phyloP scores from a whole-genome alignment of 345 rosid species.

The Jatropha curcas region DNA sequence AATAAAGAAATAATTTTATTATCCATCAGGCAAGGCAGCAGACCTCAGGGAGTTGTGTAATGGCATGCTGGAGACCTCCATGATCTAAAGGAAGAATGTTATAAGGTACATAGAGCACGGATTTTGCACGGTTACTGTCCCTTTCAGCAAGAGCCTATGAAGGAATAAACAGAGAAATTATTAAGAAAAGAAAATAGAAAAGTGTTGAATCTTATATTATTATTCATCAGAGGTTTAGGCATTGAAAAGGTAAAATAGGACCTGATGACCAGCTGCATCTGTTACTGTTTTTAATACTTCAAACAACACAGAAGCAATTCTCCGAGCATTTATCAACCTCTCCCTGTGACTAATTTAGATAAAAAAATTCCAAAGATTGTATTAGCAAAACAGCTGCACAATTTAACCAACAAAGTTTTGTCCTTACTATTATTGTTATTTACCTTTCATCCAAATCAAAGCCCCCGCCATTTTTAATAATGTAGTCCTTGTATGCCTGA shows the following conservation, averaged over 20 bases:
- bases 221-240: background rate
- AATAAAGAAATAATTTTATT: conserved; percentile 18
- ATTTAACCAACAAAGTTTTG: background rate
- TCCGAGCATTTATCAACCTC: conserved; percentile 55
- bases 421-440: too few species aligned
- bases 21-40: conserved; percentile 26
- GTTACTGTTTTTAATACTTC: conserved; percentile 69
- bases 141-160: conserved; percentile 66
- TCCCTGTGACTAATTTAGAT: conserved; percentile 44
- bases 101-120: conserved; percentile 68
- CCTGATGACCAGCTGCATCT: conserved; percentile 68
- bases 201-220: background rate
- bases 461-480: conserved; percentile 48
- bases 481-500: conserved; percentile 55
- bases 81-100: conserved; percentile 90
- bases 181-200: conserved; percentile 5
- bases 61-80: conserved; percentile 81
- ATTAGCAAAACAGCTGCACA: conserved; percentile 9
- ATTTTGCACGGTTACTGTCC: conserved; percentile 50
- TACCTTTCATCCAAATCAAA: conserved; percentile 50
- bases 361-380: conserved; percentile 11
- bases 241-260: conserved; percentile 20
- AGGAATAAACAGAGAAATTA: conserved; percentile 23
- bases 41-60: conserved; percentile 88
- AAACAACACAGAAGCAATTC: conserved; percentile 66